These are phyloP conservation scores for Acacia acuminata DNA, from an alignment of 306 rosid genomes.

Conservation along the genomic window DNA sequence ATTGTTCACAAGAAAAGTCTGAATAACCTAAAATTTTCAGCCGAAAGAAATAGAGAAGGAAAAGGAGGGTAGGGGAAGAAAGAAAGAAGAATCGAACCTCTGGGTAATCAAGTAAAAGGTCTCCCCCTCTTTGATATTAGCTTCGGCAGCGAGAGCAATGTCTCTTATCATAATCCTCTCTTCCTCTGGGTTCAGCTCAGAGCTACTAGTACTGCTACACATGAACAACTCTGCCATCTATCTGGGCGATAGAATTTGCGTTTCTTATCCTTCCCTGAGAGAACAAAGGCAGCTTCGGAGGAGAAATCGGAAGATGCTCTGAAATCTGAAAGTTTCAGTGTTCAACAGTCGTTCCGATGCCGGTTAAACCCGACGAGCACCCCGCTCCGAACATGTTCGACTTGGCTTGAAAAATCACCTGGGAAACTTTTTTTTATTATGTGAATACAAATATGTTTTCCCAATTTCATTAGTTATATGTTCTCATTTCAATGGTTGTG, in stretches of 20 bases:
- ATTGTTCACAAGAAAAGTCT: not conserved
- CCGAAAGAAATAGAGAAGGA: not conserved
- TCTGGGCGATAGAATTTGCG: conserved; percentile 1
- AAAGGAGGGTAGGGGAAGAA: not conserved
- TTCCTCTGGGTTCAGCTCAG: conserved; percentile 78
- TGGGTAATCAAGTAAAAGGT: conserved; percentile 78
- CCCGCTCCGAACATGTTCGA: not conserved
- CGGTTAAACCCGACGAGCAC: not conserved
- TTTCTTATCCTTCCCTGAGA: not conserved
- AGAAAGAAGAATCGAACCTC: conserved; percentile 49
- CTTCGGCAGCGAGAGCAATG: conserved; percentile 83
- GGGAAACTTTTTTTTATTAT: not conserved
- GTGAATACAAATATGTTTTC: not conserved
- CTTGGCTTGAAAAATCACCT: not conserved
- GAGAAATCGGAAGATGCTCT: not conserved
- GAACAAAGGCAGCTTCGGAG: conserved; percentile 16
- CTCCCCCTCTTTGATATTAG: conserved; percentile 86
- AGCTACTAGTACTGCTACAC: conserved; percentile 51
- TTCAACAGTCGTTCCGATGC: conserved; percentile 1
- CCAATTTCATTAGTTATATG: no score
- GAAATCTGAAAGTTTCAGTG: not conserved
- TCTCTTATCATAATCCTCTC: conserved; percentile 91
- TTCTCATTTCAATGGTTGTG: no score
- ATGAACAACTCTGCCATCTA: conserved; percentile 68
- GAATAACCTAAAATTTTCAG: not conserved